phyloP scores from a whole-genome alignment of 805 yeast species.

The Saccharomycodes ludwigii region DNA sequence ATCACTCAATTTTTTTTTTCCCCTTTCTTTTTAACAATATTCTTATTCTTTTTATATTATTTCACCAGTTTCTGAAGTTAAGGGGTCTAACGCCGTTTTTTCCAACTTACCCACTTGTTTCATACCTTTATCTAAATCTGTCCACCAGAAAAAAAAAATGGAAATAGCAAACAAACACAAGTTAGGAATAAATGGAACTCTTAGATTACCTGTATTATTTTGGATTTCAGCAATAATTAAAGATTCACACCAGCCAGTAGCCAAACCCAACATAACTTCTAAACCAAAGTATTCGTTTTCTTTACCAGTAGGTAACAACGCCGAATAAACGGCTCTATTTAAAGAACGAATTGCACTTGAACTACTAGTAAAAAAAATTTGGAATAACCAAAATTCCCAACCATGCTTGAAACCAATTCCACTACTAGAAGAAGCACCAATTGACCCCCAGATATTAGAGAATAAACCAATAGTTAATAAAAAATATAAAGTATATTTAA shows the following conservation, averaged over 20 bases:
- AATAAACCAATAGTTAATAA: conserved; percentile 23
- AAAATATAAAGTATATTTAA: conserved; percentile 27
- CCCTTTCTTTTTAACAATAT: too few species aligned
- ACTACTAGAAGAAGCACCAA: conserved; percentile 21
- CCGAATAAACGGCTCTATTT: conserved; percentile 26
- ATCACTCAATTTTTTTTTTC: too few species aligned
- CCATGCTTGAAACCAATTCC: conserved; percentile 29
- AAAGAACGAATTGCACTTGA: conserved; percentile 27
- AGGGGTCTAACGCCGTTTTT: too few species aligned
- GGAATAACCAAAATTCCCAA: conserved; percentile 33
- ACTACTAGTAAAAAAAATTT: conserved; percentile 24
- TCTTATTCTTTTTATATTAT: too few species aligned
- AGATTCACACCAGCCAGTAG: conserved; percentile 30
- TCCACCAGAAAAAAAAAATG: conserved; percentile 14
- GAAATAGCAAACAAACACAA: conserved; percentile 21
- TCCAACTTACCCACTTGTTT: conserved; percentile 10
- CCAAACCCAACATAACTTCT: conserved; percentile 28
- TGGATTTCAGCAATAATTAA: conserved; percentile 29
- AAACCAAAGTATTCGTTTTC: conserved; percentile 33
- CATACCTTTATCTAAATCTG: conserved; percentile 26
- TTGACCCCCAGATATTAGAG: conserved; percentile 28
- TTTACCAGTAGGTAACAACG: conserved; percentile 28
- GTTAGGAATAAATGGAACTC: conserved; percentile 28
- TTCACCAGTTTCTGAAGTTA: too few species aligned
- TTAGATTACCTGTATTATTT: conserved; percentile 26